These are phyloP conservation scores for Spergularia azorica DNA, from an alignment of 179 eudicot species.

Conservation along the genomic window DNA sequence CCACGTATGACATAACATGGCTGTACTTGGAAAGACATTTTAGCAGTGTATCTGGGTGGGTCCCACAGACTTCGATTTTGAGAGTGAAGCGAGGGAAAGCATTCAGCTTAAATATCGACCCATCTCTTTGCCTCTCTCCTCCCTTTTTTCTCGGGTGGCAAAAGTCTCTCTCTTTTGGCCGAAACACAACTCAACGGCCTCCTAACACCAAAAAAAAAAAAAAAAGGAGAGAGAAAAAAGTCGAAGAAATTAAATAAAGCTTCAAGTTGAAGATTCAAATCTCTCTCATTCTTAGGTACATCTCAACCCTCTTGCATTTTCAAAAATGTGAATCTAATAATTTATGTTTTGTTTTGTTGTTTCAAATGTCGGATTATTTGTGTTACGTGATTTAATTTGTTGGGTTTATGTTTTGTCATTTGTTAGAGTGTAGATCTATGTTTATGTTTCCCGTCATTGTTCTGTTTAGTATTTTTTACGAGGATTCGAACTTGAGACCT, in stretches of 20 bases:
- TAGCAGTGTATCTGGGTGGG: neutral
- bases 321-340: neutral
- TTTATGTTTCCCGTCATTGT: neutral
- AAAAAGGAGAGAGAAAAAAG: neutral
- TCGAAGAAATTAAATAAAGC: too few species aligned
- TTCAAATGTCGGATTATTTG: neutral
- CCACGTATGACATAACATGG: neutral
- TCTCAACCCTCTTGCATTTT: neutral
- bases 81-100: too few species aligned
- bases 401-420: too few species aligned
- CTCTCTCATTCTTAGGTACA: neutral
- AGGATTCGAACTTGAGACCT: too few species aligned
- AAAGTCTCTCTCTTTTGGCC: conserved; percentile 12
- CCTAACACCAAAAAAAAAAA: too few species aligned
- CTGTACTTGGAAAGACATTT: conserved; percentile 6
- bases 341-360: too few species aligned
- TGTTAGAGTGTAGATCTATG: neutral
- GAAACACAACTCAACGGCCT: conserved; percentile 25
- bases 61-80: neutral
- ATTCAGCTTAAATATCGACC: too few species aligned
- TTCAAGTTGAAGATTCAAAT: too few species aligned
- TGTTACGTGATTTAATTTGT: too few species aligned
- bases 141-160: neutral
- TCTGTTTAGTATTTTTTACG: too few species aligned
- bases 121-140: neutral